A percentile compares a stretch with the other conserved stretches of the same genome.
These are phyloP conservation scores for Trametes villosa DNA, from an alignment of 768 basidiomycete genomes.

Conservation along the genomic window DNA sequence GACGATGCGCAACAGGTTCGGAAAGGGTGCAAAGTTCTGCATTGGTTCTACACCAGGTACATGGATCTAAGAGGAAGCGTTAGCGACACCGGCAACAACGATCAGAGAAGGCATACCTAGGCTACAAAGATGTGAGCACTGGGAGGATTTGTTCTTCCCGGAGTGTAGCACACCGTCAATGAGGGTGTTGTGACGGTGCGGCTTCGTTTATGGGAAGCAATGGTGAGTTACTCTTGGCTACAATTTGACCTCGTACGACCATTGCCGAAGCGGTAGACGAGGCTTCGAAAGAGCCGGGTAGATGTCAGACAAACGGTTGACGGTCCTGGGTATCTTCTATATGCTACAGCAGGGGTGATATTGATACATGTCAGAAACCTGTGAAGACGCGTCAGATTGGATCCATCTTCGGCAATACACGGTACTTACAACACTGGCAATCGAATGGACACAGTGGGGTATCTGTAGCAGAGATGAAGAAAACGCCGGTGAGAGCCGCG, in stretches of 20 bases:
- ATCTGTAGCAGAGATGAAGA: conserved; percentile 48
- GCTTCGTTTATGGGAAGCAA: conserved; percentile 19
- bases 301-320: not conserved
- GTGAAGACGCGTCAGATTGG: not conserved
- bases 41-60: not conserved
- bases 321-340: conserved; percentile 14
- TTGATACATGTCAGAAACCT: conserved; percentile 22
- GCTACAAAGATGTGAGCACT: not conserved
- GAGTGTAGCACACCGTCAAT: conserved; percentile 24
- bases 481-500: conserved; percentile 17
- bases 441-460: conserved; percentile 88
- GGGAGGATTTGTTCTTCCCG: conserved; percentile 14
- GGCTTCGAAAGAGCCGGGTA: conserved; percentile 62
- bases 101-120: not conserved
- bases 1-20: not conserved
- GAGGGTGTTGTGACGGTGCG: conserved; percentile 12
- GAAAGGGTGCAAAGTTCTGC: not conserved
- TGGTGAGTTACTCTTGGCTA: conserved; percentile 52
- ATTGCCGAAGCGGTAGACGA: conserved; percentile 44
- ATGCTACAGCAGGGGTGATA: conserved; percentile 12
- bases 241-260: conserved; percentile 62
- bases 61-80: not conserved
- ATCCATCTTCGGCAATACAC: not conserved
- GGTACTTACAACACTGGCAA: conserved; percentile 79
- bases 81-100: not conserved